phyloP scores from a whole-genome alignment of 2,329 filamentous ascomycete species.

The Simplicillium sp. region DNA sequence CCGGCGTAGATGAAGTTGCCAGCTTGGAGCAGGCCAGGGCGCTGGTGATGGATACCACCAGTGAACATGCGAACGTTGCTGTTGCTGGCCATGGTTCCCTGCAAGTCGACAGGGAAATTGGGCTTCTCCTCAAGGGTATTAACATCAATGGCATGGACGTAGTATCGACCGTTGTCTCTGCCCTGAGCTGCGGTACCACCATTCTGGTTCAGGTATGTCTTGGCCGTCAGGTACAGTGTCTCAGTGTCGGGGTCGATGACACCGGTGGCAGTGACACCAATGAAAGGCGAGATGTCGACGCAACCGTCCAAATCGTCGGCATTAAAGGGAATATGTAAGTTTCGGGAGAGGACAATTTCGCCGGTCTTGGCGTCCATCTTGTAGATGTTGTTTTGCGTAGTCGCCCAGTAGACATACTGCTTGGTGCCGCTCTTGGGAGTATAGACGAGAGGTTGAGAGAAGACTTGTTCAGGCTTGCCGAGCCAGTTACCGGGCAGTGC shows the following conservation, averaged over 20 bases:
- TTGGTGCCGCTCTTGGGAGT: conserved; percentile 33
- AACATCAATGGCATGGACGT: conserved; percentile 26
- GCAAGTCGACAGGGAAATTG: conserved; percentile 37
- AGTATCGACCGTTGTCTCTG: conserved; percentile 22
- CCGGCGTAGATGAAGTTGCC: conserved; percentile 39
- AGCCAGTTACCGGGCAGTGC: conserved; percentile 42
- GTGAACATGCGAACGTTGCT: conserved; percentile 37
- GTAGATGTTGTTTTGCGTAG: conserved; percentile 48
- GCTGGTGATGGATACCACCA: conserved; percentile 41
- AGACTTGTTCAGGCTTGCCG: conserved; percentile 39
- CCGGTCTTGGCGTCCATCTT: conserved; percentile 46
- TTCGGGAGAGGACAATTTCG: conserved; percentile 35
- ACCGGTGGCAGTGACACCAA: conserved; percentile 35
- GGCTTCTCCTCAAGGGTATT: conserved; percentile 25
- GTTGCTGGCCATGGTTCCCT: conserved; percentile 35
- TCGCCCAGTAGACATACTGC: conserved; percentile 47
- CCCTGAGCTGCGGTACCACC: conserved; percentile 19
- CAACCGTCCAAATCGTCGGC: conserved; percentile 37
- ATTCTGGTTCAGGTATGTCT: conserved; percentile 28
- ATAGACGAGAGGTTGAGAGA: conserved; percentile 38
- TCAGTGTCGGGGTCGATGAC: conserved; percentile 34
- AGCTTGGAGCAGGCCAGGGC: conserved; percentile 35
- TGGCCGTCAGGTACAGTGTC: conserved; percentile 32
- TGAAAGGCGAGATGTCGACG: conserved; percentile 35
- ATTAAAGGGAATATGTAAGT: conserved; percentile 38